Conservation (phyloP, 2,329 filamentous ascomycete genomes). For the Phaeosphaeriaceae sp. region DNA sequence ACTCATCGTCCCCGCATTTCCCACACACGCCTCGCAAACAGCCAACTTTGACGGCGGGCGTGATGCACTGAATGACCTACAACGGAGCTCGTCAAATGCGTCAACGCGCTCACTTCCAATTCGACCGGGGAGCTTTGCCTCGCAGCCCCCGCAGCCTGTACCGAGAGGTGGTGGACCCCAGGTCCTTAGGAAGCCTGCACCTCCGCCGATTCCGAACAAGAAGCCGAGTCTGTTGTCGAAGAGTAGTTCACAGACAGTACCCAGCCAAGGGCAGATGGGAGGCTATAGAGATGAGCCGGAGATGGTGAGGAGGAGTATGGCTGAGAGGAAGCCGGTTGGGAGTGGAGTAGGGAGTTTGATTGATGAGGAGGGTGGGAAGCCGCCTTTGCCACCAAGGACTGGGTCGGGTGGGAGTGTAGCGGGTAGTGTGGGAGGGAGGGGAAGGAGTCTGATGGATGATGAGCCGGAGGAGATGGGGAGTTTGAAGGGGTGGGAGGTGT, state of each 20-base stretch:
- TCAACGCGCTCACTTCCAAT: slow-evolving; percentile 42
- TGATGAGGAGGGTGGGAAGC: slow-evolving; percentile 26
- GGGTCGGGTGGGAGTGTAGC: slow-evolving; percentile 33
- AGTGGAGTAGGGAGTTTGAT: not conserved
- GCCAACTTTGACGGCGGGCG: slow-evolving; percentile 30
- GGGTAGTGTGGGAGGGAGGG: slow-evolving; percentile 15
- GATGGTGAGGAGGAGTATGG: slow-evolving; percentile 37
- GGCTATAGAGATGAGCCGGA: slow-evolving; percentile 36
- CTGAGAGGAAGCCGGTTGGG: slow-evolving; percentile 27
- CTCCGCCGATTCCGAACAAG: slow-evolving; percentile 43
- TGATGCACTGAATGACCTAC: slow-evolving; percentile 26
- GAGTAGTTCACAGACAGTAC: slow-evolving; percentile 10
- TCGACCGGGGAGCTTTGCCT: slow-evolving; percentile 22
- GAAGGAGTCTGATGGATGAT: slow-evolving; percentile 46
- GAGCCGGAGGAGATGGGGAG: slow-evolving; percentile 41
- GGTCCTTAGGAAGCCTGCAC: slow-evolving; percentile 43
- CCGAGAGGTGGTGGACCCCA: slow-evolving; percentile 25
- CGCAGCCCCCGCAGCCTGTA: slow-evolving; percentile 12
- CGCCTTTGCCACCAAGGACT: slow-evolving; percentile 43
- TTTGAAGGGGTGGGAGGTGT: slow-evolving; percentile 50
- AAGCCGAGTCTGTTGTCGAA: slow-evolving; percentile 39
- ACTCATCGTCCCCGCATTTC: slow-evolving; percentile 41
- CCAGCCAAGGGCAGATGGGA: slow-evolving; percentile 7
- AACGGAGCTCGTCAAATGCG: slow-evolving; percentile 31
- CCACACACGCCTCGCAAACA: slow-evolving; percentile 27